These are phyloP conservation scores for Thelonectria blattea DNA, from an alignment of 2,329 filamentous ascomycete genomes.

Conservation along the genomic window DNA sequence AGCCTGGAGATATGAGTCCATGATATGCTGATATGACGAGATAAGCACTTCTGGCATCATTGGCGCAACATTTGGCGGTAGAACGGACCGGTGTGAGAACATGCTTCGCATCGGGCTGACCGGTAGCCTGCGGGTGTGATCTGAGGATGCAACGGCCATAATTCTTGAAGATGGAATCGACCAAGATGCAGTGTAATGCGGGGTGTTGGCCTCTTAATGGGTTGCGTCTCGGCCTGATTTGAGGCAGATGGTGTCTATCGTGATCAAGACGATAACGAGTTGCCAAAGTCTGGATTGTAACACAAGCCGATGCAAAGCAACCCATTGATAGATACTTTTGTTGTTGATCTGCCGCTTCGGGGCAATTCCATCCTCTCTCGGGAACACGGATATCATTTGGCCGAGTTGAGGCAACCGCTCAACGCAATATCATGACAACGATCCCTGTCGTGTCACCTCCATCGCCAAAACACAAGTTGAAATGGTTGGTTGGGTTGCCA, in stretches of 20 bases:
- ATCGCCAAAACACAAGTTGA: neutral
- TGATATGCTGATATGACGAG: constrained; percentile 15
- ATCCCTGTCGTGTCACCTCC: constrained; percentile 6
- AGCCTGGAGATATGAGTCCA: neutral
- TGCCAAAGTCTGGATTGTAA: neutral
- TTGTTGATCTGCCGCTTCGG: neutral
- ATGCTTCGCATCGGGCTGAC: constrained; percentile 21
- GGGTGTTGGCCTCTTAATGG: constrained; percentile 6
- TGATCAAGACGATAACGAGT: neutral
- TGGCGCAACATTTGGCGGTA: constrained; percentile 18
- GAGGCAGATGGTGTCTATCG: constrained; percentile 2
- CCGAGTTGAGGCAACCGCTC: neutral
- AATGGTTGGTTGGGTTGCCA: constrained; percentile 15
- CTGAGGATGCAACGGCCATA: constrained; percentile 7
- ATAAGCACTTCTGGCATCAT: constrained; percentile 30
- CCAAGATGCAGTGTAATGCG: constrained; percentile 16
- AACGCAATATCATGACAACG: neutral
- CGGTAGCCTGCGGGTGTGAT: constrained; percentile 23
- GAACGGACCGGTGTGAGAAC: constrained; percentile 24
- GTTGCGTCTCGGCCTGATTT: constrained; percentile 11
- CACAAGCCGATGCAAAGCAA: neutral
- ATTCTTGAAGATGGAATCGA: constrained; percentile 14
- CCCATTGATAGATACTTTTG: neutral
- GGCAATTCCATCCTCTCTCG: neutral
- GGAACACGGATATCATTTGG: neutral